Conservation (phyloP, 2,329 filamentous ascomycete species). For the Amesomyces nigricolor region DNA sequence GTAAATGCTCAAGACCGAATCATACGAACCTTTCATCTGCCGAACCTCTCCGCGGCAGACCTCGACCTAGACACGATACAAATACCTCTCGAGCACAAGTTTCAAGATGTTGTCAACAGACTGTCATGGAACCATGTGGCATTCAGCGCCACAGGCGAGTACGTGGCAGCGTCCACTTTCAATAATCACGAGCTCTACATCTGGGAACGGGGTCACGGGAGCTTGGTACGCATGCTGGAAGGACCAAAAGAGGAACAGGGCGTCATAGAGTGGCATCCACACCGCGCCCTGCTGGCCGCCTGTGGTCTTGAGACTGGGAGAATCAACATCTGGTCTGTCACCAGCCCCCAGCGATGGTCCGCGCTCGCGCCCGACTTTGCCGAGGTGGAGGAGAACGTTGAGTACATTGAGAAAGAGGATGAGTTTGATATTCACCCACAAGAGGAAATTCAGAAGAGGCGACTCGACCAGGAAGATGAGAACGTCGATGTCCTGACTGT, state of each 20-base stretch:
- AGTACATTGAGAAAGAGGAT: constrained; percentile 92
- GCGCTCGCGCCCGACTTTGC: constrained; percentile 93
- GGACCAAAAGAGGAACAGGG: constrained; percentile 95
- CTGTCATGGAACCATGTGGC: constrained; percentile 96
- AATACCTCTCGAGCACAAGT: constrained; percentile 92
- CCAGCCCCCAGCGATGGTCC: constrained; percentile 94
- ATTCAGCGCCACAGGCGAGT: constrained; percentile 90
- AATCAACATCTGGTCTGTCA: constrained; percentile 94
- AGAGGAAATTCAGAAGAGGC: constrained; percentile 86
- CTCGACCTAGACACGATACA: constrained; percentile 82
- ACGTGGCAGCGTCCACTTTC: constrained; percentile 91
- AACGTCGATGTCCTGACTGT: constrained; percentile 83
- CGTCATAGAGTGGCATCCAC: constrained; percentile 95
- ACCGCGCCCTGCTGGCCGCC: constrained; percentile 78
- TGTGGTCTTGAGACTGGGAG: constrained; percentile 89
- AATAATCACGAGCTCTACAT: constrained; percentile 99
- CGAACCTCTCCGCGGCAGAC: constrained; percentile 63
- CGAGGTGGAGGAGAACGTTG: constrained; percentile 96
- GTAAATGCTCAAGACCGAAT: constrained; percentile 93
- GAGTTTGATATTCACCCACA: constrained; percentile 97
- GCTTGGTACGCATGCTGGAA: constrained; percentile 92
- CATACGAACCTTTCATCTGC: constrained; percentile 85
- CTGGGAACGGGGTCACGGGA: constrained; percentile 91
- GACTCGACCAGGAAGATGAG: constrained; percentile 88
- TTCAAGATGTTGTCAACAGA: constrained; percentile 93